Percentiles rank a stretch among this genome's conserved stretches.
Evolutionary conservation across 345 rosid species (phyloP).

Genomic region (Arabidopsis arenosa): DNA sequence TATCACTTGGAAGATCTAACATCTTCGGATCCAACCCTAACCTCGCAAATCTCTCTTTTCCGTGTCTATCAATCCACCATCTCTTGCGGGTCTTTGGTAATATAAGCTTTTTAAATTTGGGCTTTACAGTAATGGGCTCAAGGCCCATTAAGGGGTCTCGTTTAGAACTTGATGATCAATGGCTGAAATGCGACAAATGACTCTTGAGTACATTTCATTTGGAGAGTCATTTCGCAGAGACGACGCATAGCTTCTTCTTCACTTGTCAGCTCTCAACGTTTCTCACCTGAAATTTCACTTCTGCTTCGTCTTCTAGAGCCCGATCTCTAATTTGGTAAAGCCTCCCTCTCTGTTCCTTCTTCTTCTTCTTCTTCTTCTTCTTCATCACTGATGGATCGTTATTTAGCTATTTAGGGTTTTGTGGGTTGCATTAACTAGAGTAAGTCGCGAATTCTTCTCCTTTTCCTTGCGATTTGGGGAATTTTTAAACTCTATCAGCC

Average conservation of each 20-base stretch:
- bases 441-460: not conserved
- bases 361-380: not conserved
- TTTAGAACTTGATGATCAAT: no score
- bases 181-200: no score
- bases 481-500: not conserved
- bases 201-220: no score
- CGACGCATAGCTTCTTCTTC: conserved; percentile 12
- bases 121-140: no score
- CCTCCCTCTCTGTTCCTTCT: not conserved
- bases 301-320: not conserved
- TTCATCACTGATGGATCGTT: conserved; percentile 6
- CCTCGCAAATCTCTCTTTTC: no score
- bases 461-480: not conserved
- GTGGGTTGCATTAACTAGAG: not conserved
- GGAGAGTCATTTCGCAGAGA: conserved; percentile 4
- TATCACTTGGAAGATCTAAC: not conserved
- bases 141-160: no score
- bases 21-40: not conserved
- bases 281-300: conserved; percentile 9
- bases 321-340: conserved; percentile 11
- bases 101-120: no score
- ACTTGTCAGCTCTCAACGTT: conserved; percentile 10
- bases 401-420: conserved; percentile 18
- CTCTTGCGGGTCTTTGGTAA: no score
- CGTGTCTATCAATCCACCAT: no score